Percentiles rank a stretch among this genome's conserved stretches.
These are phyloP conservation scores for Thermochaetoides dissita DNA, from an alignment of 2,329 filamentous ascomycete species.

Conservation along the genomic window DNA sequence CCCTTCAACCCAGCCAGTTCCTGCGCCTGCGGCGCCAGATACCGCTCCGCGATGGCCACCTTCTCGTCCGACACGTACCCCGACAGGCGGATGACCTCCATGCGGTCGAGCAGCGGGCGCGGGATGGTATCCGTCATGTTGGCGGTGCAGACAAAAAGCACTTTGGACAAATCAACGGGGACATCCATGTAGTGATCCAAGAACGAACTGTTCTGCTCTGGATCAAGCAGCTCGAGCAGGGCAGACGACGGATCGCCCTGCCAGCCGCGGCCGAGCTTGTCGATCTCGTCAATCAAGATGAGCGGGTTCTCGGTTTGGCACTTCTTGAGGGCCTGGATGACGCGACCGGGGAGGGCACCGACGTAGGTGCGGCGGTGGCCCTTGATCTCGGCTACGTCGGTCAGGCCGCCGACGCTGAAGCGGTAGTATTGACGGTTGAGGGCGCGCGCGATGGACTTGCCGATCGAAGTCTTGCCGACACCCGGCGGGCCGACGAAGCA, in stretches of 20 bases:
- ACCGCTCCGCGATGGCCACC: slow-evolving; percentile 92
- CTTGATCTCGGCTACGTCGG: slow-evolving; percentile 97
- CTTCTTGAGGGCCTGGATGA: slow-evolving; percentile 97
- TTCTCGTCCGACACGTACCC: slow-evolving; percentile 97
- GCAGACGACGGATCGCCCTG: slow-evolving; percentile 94
- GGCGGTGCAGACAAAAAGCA: slow-evolving; percentile 94
- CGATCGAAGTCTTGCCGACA: slow-evolving; percentile 97
- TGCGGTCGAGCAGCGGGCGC: slow-evolving; percentile 80
- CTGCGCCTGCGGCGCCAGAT: slow-evolving; percentile 87
- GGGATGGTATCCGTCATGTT: slow-evolving; percentile 99
- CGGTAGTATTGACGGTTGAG: slow-evolving; percentile 94
- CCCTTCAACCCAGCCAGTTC: slow-evolving; percentile 82
- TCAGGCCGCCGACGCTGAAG: slow-evolving; percentile 92
- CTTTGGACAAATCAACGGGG: slow-evolving; percentile 91
- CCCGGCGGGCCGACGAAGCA: slow-evolving; percentile 95
- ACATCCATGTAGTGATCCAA: slow-evolving; percentile 98
- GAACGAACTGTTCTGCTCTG: slow-evolving; percentile 95
- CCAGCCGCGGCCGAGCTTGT: slow-evolving; percentile 94
- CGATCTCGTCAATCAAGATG: slow-evolving; percentile 91
- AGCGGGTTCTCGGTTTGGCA: slow-evolving; percentile 97
- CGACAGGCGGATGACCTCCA: slow-evolving; percentile 94
- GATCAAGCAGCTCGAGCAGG: slow-evolving; percentile 82
- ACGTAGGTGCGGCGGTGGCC: slow-evolving; percentile 94
- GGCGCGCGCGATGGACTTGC: slow-evolving; percentile 91
- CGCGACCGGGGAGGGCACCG: slow-evolving; percentile 83